A percentile compares a stretch with the other conserved stretches of the same genome.
These are phyloP conservation scores for Lasiodiplodia sp. DNA, from an alignment of 2,329 filamentous ascomycete genomes.

Conservation along the genomic window DNA sequence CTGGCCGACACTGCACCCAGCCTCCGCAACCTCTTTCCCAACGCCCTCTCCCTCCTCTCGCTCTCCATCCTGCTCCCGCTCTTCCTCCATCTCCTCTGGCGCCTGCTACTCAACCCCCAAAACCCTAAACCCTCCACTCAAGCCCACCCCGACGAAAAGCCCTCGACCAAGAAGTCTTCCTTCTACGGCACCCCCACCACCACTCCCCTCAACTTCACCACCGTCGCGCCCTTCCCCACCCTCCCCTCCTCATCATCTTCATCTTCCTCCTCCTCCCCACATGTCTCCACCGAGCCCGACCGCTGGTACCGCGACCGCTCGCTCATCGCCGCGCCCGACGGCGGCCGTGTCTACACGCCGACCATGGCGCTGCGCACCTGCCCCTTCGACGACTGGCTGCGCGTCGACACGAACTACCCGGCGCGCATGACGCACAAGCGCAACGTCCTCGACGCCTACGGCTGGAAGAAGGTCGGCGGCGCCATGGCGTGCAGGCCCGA, in stretches of 20 bases:
- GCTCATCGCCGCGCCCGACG: background rate
- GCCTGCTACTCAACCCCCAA: background rate
- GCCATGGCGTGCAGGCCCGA: constrained; percentile 20
- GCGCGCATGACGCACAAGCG: constrained; percentile 20
- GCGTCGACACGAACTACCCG: constrained; percentile 21
- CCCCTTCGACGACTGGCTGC: constrained; percentile 15
- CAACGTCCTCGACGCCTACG: background rate
- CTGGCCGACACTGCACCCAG: background rate
- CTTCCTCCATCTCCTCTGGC: background rate
- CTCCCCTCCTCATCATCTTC: background rate
- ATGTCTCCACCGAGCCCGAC: background rate
- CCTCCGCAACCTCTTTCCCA: background rate
- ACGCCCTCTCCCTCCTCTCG: background rate
- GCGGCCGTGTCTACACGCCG: background rate
- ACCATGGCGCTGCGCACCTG: constrained; percentile 19
- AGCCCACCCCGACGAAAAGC: background rate
- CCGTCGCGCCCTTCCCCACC: background rate
- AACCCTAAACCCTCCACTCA: background rate
- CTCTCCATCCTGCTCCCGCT: constrained; percentile 1
- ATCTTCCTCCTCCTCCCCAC: background rate
- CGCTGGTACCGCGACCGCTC: constrained; percentile 12
- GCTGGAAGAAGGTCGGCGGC: background rate
- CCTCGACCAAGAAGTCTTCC: background rate
- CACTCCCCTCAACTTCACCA: background rate
- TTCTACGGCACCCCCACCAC: constrained; percentile 7